These are phyloP conservation scores for Chaetomium sp. DNA, from an alignment of 2,329 filamentous ascomycete species.

Conservation along the genomic window DNA sequence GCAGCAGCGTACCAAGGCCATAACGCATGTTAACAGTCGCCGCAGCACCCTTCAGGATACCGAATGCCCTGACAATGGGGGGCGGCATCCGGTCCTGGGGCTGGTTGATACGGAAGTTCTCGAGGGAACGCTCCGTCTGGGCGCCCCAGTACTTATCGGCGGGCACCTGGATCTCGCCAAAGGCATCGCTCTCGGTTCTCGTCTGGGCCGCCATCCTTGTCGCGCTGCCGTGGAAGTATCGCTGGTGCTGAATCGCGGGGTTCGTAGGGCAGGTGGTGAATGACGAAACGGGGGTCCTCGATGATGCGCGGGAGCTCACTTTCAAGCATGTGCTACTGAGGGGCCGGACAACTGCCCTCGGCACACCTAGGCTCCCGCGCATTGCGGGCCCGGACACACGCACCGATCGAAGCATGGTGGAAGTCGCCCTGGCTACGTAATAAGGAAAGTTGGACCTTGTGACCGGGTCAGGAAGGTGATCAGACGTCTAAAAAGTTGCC, in stretches of 20 bases:
- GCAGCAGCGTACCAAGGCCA: constrained; percentile 61
- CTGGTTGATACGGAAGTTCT: constrained; percentile 99
- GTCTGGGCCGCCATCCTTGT: constrained; percentile 48
- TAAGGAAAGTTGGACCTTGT: not conserved
- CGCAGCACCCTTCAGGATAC: constrained; percentile 93
- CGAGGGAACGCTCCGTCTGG: constrained; percentile 90
- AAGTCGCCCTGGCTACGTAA: constrained; percentile 9
- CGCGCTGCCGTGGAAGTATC: constrained; percentile 40
- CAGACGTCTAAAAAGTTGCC: not conserved
- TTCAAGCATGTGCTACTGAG: constrained; percentile 31
- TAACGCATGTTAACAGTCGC: constrained; percentile 93
- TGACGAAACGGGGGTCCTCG: constrained; percentile 18
- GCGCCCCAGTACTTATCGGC: constrained; percentile 97
- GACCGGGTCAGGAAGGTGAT: constrained; percentile 9
- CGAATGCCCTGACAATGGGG: constrained; percentile 86
- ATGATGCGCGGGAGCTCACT: constrained; percentile 15
- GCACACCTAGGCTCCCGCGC: constrained; percentile 27
- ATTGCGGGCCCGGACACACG: constrained; percentile 29
- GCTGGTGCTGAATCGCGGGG: constrained; percentile 21
- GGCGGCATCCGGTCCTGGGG: constrained; percentile 97
- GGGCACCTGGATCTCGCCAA: constrained; percentile 90
- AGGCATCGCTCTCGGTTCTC: constrained; percentile 91
- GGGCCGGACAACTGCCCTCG: constrained; percentile 30
- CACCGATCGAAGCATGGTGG: constrained; percentile 33
- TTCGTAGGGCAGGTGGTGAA: constrained; percentile 20